phyloP scores from a whole-genome alignment of 1,284 basidiomycete species.

The Vanrija sp. region DNA sequence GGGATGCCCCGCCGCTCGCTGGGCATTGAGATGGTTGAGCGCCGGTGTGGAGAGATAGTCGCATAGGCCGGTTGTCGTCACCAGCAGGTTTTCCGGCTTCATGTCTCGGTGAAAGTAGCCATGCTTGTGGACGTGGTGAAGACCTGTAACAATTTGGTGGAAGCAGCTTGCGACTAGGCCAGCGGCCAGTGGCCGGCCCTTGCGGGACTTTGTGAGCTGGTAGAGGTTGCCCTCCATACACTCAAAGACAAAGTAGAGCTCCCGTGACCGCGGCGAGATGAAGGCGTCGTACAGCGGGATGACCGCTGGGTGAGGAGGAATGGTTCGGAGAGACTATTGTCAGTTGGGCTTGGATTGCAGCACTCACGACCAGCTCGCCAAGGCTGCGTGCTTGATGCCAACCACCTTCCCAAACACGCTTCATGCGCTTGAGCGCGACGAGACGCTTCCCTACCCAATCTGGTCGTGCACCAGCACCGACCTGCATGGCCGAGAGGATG shows the following conservation, averaged over 20 bases:
- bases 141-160: constrained; percentile 81
- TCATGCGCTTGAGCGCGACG: constrained; percentile 98
- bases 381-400: constrained; percentile 95
- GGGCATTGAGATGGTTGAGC: constrained; percentile 33
- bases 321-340: constrained; percentile 81
- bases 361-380: constrained; percentile 86
- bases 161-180: constrained; percentile 95
- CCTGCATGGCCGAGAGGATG: constrained; percentile 84
- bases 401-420: constrained; percentile 91
- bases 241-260: constrained; percentile 99
- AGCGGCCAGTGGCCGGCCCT: constrained; percentile 86
- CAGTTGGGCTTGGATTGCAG: background rate
- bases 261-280: constrained; percentile 83
- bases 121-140: constrained; percentile 85
- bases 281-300: constrained; percentile 99
- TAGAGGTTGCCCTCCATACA: constrained; percentile 99
- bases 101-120: constrained; percentile 99
- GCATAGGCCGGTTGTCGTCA: constrained; percentile 95
- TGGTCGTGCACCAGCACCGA: constrained; percentile 68
- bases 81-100: constrained; percentile 99
- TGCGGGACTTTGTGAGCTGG: constrained; percentile 96
- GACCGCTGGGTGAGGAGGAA: constrained; percentile 93
- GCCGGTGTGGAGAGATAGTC: constrained; percentile 70
- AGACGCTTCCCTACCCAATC: constrained; percentile 93
- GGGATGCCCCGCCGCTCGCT: background rate